These are phyloP conservation scores for Fusarium keratoplasticum DNA, from an alignment of 2,329 filamentous ascomycete species.

Conservation along the genomic window DNA sequence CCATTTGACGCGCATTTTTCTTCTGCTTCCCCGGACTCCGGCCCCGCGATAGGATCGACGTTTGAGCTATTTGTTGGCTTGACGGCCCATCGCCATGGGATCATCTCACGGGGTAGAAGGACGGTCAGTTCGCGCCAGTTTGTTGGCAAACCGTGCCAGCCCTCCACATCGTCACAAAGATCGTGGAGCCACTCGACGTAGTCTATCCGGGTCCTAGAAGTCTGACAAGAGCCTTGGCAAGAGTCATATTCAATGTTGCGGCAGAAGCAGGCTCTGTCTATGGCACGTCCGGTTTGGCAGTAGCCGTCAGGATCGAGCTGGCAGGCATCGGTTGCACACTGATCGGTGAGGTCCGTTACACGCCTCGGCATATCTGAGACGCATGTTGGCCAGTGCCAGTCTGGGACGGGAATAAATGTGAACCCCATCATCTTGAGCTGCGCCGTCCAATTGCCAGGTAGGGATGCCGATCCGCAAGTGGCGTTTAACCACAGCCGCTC, in stretches of 20 bases:
- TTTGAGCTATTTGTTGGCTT: neutral
- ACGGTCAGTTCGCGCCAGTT: conserved; percentile 1
- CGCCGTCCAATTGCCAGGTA: neutral
- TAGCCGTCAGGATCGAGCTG: neutral
- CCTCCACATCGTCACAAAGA: neutral
- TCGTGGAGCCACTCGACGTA: neutral
- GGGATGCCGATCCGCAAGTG: conserved; percentile 9
- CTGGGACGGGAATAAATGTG: neutral
- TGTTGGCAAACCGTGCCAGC: neutral
- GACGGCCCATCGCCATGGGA: conserved; percentile 30
- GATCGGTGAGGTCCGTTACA: neutral
- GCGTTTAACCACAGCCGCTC: conserved; percentile 23
- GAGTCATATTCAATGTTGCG: neutral
- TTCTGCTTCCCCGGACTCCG: accelerated
- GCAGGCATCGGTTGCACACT: neutral
- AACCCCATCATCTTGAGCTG: neutral
- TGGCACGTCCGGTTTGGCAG: neutral
- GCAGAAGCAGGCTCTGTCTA: neutral
- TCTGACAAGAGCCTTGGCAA: neutral
- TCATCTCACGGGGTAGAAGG: conserved; percentile 1
- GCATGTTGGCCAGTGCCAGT: neutral
- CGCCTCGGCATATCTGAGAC: neutral
- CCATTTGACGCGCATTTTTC: neutral
- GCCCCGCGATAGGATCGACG: neutral
- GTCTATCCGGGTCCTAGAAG: neutral